phyloP scores from a whole-genome alignment of 805 yeast species.

The Kazachstania bromeliacearum region DNA sequence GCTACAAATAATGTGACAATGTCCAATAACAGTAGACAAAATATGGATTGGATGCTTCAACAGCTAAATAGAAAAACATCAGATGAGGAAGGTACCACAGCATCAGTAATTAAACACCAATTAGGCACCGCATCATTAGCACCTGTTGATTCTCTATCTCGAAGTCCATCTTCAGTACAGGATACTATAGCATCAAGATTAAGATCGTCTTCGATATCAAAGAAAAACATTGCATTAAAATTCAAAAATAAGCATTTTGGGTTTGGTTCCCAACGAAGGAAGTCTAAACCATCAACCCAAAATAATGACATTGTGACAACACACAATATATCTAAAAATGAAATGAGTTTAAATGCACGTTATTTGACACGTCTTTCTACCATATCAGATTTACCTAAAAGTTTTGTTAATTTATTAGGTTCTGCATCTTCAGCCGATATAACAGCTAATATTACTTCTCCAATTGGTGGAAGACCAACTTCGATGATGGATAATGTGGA shows the following conservation, averaged over 20 bases:
- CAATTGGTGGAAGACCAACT: neutral
- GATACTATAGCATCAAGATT: neutral
- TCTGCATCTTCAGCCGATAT: neutral
- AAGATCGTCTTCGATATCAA: neutral
- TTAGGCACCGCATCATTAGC: conserved; percentile 4
- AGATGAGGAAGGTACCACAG: conserved; percentile 15
- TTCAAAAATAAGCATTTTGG: neutral
- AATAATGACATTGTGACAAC: neutral
- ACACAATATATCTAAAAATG: neutral
- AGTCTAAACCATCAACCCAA: neutral
- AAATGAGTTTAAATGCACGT: conserved; percentile 3
- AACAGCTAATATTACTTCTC: neutral
- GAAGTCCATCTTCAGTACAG: neutral
- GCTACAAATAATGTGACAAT: neutral
- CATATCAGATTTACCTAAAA: conserved; percentile 24
- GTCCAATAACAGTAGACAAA: neutral
- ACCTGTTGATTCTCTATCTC: neutral
- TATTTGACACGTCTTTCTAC: conserved; percentile 25
- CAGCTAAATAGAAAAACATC: conserved; percentile 3
- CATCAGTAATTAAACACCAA: conserved; percentile 23
- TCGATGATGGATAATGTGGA: neutral
- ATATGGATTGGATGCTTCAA: conserved; percentile 2
- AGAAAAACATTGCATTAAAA: conserved; percentile 1
- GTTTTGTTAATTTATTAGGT: conserved; percentile 12
- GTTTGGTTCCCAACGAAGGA: conserved; percentile 1